Evolutionary conservation across 805 yeast species (phyloP).

Genomic region (Torulaspora indica): DNA sequence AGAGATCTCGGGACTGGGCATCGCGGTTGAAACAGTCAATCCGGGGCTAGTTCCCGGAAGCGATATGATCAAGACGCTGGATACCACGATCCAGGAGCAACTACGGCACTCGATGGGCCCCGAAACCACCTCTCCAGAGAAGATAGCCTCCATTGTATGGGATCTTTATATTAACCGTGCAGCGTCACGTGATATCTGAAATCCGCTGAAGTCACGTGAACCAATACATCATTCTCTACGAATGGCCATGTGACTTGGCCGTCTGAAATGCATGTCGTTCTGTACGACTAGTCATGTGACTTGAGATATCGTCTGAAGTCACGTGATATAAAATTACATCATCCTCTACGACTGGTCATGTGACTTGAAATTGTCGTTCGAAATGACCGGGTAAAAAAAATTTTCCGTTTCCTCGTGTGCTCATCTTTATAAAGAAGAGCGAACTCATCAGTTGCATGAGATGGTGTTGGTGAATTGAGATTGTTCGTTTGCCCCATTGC

Average conservation of each 20-base stretch:
- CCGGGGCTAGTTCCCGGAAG: conserved; percentile 29
- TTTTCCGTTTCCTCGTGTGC: conserved; percentile 12
- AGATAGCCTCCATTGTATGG: conserved; percentile 21
- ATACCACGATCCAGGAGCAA: neutral
- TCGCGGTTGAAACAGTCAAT: conserved; percentile 16
- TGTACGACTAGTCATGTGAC: conserved; percentile 3
- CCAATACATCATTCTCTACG: no score
- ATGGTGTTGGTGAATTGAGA: neutral
- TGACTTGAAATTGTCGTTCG: neutral
- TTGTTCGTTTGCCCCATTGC: conserved; percentile 1
- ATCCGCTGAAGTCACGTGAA: neutral
- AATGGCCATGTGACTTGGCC: no score
- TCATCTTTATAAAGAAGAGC: conserved; percentile 1
- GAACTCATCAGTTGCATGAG: conserved; percentile 5
- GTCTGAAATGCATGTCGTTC: neutral
- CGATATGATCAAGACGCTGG: conserved; percentile 25
- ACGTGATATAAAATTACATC: no score
- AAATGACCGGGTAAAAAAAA: neutral
- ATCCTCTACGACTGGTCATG: no score
- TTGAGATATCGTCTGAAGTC: neutral
- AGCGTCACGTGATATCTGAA: conserved; percentile 1
- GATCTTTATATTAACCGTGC: neutral
- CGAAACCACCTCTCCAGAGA: conserved; percentile 2
- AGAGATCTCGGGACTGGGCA: conserved; percentile 23
- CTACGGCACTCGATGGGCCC: neutral